phyloP scores from a whole-genome alignment of 2,329 filamentous ascomycete species.

The Stenocarpella maydis region DNA sequence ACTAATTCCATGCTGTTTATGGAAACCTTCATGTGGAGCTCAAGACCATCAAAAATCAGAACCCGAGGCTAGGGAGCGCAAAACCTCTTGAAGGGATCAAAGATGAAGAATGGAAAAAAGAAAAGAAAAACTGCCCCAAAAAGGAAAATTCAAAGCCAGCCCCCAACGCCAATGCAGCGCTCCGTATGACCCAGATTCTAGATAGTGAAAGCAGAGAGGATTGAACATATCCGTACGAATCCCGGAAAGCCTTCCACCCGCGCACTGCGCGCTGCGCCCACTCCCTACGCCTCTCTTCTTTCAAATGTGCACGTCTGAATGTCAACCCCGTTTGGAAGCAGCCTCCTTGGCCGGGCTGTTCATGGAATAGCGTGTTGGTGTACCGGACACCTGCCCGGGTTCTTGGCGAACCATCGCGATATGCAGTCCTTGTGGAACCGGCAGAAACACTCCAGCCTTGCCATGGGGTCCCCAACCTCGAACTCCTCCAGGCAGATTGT shows the following conservation, averaged over 20 bases:
- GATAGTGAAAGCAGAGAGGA: not conserved
- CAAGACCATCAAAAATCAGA: not conserved
- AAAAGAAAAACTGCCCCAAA: not conserved
- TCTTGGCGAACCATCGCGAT: constrained; percentile 67
- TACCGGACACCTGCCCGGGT: constrained; percentile 70
- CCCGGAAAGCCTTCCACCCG: not conserved
- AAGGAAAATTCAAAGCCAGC: not conserved
- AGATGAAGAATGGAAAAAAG: not conserved
- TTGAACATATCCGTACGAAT: not conserved
- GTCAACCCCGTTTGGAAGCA: not conserved
- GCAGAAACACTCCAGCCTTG: constrained; percentile 72
- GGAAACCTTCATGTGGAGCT: constrained; percentile 1
- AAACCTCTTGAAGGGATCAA: not conserved
- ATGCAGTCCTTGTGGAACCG: constrained; percentile 70
- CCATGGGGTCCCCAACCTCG: constrained; percentile 68
- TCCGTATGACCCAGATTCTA: constrained; percentile 22
- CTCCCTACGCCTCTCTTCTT: not conserved
- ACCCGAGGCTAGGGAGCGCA: not conserved
- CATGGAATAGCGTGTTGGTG: constrained; percentile 71
- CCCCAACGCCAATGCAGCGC: constrained; percentile 18
- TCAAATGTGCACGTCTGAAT: not conserved
- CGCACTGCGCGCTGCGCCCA: not conserved
- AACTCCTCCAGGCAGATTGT: constrained; percentile 75
- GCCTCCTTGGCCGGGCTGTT: constrained; percentile 41
- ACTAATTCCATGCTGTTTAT: constrained; percentile 3